Conservation (phyloP, 352 stramenopile species). For the Globisporangium ultimum region DNA sequence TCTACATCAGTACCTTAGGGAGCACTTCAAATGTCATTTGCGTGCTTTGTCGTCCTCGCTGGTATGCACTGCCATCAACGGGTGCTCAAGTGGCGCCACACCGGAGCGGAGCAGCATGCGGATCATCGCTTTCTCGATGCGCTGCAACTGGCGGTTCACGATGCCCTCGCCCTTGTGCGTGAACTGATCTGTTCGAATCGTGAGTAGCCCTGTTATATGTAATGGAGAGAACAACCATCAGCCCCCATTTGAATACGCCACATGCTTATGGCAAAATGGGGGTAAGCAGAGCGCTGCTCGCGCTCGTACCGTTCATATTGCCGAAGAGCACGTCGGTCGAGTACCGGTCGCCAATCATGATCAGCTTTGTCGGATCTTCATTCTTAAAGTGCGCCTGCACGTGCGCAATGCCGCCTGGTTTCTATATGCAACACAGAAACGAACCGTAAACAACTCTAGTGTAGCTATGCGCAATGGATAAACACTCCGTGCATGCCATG, state of each 20-base stretch:
- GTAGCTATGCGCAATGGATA: background rate
- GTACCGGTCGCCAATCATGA: constrained; percentile 96
- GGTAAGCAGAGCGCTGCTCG: no score
- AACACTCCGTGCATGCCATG: background rate
- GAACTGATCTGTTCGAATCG: constrained; percentile 92
- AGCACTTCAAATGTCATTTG: background rate
- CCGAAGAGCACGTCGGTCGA: constrained; percentile 97
- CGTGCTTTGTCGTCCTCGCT: background rate
- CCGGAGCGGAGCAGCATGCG: constrained; percentile 38
- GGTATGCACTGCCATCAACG: constrained; percentile 18
- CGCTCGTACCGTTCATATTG: constrained; percentile 91
- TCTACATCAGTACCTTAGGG: no score
- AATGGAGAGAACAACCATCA: background rate
- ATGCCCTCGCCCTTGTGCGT: constrained; percentile 55
- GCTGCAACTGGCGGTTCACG: constrained; percentile 67
- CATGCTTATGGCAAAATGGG: background rate
- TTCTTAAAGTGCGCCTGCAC: constrained; percentile 81
- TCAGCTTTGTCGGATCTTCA: constrained; percentile 73
- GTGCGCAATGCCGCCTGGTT: constrained; percentile 89
- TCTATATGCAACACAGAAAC: constrained; percentile 32
- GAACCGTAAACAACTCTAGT: background rate
- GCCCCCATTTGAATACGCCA: background rate
- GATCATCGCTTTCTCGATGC: constrained; percentile 62
- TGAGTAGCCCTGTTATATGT: constrained; percentile 82
- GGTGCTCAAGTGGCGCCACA: constrained; percentile 38